Percentiles rank a stretch among this genome's conserved stretches.
These are phyloP conservation scores for Chaetomium sp. DNA, from an alignment of 2,329 filamentous ascomycete genomes.

Conservation along the genomic window DNA sequence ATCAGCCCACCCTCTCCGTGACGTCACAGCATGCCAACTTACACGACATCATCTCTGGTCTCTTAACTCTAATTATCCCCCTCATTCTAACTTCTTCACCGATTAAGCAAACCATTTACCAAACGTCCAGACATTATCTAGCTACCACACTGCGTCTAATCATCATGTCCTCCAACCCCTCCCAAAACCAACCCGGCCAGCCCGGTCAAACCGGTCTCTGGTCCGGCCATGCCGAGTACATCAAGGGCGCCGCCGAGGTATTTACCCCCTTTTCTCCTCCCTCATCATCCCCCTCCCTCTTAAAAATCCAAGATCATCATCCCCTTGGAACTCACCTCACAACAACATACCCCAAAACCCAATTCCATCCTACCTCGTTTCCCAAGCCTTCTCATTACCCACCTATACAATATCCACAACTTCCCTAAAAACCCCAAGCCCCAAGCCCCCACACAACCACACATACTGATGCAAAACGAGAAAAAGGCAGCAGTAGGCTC, in stretches of 20 bases:
- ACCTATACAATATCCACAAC: neutral
- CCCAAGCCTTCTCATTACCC: neutral
- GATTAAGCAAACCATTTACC: too few species aligned
- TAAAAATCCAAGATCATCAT: neutral
- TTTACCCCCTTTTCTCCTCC: slow-evolving; percentile 13
- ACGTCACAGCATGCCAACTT: too few species aligned
- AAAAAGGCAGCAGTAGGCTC: slow-evolving; percentile 46
- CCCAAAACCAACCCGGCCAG: slow-evolving; percentile 4
- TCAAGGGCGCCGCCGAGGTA: slow-evolving; percentile 62
- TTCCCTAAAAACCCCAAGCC: too few species aligned
- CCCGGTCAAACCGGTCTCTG: slow-evolving; percentile 48
- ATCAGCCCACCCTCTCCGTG: too few species aligned
- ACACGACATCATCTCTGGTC: too few species aligned
- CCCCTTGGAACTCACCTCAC: neutral
- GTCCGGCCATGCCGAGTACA: slow-evolving; percentile 58
- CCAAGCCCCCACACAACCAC: too few species aligned
- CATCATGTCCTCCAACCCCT: slow-evolving; percentile 9
- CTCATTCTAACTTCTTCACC: too few species aligned
- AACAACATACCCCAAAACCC: neutral
- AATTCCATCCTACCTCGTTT: neutral
- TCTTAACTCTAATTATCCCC: too few species aligned
- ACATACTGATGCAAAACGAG: too few species aligned
- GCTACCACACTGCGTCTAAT: too few species aligned
- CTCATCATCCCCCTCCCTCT: neutral
- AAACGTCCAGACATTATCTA: too few species aligned